Base-by-base conservation (phyloP, 108 stramenopile genomes). In the Licmophora abbreviata region DNA sequence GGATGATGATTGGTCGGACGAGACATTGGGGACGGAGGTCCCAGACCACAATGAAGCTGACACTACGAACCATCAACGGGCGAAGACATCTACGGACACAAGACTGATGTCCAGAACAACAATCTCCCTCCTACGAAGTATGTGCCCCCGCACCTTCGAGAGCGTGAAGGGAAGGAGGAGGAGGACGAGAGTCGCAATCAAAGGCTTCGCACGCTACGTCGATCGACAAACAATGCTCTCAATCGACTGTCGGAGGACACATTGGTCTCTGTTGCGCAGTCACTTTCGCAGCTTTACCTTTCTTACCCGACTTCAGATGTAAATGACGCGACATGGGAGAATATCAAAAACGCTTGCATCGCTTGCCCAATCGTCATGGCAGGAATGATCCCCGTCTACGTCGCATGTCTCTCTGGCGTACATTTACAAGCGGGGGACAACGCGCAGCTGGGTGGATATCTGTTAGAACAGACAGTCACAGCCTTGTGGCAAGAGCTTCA, bases 31-130 rank as follows among this genome's bases (percentile, higher is more conserved):
- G 21, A 55, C 29, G n/a, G 24, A 0, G 33, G 62, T 51, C 29
- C 58, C 58, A 11, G 77, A 78, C 50, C 85, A 88, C 38, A 76
- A 83, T 44, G 63, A 54, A 33, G 51, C 64, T n/a, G 59, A 79
- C 54, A 88, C 84, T 97, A 97, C 45, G 60, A 56, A 44, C 96
- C 96, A 12, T 46, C 63, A 24, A 26, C 47, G 9, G 96, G 96
- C 8, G 89, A 97, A 73, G 94, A 97, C 59, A 95, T 97, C 35
- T 97, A 97, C 51, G 96, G 96, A 33, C 75, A 94, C 26, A 56
- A 48, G 26, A 55, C 85, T 22, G 88, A 82, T 10, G 1, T 33
- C 9, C 24, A 29, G n/a, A 56, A 27, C 14, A 32, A 54, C 23
- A 32, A 25, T 14, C 32, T 49, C 5, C 50, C 60, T 28, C 63